Evolutionary conservation across 352 stramenopile species (phyloP).

Genomic region (Phytopythium aichiense): DNA sequence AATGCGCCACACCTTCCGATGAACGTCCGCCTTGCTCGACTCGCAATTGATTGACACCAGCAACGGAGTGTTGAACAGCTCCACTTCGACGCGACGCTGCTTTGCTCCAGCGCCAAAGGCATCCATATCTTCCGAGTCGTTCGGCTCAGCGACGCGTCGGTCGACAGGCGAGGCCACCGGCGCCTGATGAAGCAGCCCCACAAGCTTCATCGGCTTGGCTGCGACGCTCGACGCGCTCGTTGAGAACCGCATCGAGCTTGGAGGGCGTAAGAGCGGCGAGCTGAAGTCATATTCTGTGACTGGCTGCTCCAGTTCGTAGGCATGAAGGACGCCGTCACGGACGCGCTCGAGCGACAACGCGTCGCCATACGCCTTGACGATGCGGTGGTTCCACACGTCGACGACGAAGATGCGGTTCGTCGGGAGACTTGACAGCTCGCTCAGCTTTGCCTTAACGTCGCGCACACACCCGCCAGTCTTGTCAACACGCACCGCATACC

Average conservation of each 20-base stretch:
- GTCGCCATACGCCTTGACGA: constrained; percentile 51
- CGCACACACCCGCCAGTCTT: constrained; percentile 48
- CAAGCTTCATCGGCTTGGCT: constrained; percentile 55
- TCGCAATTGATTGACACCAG: constrained; percentile 60
- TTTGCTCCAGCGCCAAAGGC: constrained; percentile 38
- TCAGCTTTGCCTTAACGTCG: constrained; percentile 63
- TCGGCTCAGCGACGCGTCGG: constrained; percentile 19
- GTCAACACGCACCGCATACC: constrained; percentile 55
- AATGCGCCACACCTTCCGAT: constrained; percentile 76
- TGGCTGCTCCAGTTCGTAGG: constrained; percentile 86
- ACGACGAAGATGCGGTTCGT: constrained; percentile 59
- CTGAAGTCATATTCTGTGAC: constrained; percentile 64
- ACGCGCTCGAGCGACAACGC: constrained; percentile 39
- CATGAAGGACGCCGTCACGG: constrained; percentile 59
- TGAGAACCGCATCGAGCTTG: constrained; percentile 7
- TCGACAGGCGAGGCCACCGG: constrained; percentile 56
- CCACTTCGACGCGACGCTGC: constrained; percentile 64
- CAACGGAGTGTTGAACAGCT: constrained; percentile 75
- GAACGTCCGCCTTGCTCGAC: constrained; percentile 65
- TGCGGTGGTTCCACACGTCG: constrained; percentile 66
- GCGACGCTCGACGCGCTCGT: background rate
- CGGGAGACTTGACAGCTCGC: constrained; percentile 37
- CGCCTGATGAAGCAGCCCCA: constrained; percentile 69
- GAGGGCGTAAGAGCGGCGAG: constrained; percentile 49
- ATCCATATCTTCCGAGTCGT: constrained; percentile 26